Percentiles rank a stretch among this genome's conserved stretches.
These are phyloP conservation scores for Elongisporangium undulatum DNA, from an alignment of 352 stramenopile species.

Conservation along the genomic window DNA sequence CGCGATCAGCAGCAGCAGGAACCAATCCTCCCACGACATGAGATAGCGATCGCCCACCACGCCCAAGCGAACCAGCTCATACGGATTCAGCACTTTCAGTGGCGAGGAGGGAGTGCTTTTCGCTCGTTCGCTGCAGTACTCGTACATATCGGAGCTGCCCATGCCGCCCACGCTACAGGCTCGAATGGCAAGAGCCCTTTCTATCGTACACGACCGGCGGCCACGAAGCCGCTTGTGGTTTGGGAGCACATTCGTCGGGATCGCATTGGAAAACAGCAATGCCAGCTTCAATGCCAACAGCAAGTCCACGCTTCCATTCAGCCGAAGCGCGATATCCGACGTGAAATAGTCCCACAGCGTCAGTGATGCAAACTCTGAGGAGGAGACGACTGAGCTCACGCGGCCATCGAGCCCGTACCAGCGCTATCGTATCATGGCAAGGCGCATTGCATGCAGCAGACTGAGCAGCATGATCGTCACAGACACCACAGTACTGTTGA, in stretches of 20 bases:
- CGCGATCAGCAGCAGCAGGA: no score
- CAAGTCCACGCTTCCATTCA: conserved; percentile 5
- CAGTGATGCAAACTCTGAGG: conserved; percentile 6
- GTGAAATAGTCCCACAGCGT: conserved; percentile 4
- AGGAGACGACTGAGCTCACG: conserved; percentile 1
- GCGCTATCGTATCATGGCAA: neutral
- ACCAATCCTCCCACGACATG: no score
- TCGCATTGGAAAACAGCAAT: conserved; percentile 4
- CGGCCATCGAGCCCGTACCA: conserved; percentile 6
- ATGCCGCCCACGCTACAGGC: neutral
- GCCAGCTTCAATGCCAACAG: conserved; percentile 9
- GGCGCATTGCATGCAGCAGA: conserved; percentile 7
- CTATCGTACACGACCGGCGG: neutral
- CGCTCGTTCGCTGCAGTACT: no score
- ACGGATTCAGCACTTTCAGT: no score
- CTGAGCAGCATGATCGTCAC: conserved; percentile 14
- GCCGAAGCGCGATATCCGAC: conserved; percentile 8
- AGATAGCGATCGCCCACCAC: no score
- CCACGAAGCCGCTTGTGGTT: no score
- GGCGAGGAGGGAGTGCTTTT: no score
- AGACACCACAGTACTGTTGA: conserved; percentile 19
- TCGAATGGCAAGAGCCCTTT: neutral
- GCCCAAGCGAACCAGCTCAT: no score
- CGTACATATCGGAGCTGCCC: neutral
- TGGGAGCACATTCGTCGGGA: neutral